A percentile compares a stretch with the other conserved stretches of the same genome.
These are phyloP conservation scores for Chlorella variabilis DNA, from an alignment of 163 green algal species.

Conservation along the genomic window DNA sequence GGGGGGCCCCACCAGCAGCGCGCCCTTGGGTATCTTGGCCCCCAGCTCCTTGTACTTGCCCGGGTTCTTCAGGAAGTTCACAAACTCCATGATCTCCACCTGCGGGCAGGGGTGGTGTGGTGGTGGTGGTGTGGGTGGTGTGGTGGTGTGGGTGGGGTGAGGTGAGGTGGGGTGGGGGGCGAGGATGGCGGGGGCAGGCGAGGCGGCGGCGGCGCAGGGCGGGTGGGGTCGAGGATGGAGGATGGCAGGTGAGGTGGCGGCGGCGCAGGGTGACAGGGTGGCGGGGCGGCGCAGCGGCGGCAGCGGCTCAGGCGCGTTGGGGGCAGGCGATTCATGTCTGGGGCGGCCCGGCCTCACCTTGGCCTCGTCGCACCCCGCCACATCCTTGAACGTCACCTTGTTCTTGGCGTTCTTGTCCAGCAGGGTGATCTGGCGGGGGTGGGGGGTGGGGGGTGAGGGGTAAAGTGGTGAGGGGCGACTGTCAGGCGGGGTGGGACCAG, in stretches of 20 bases:
- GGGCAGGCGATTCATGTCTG: too few species aligned
- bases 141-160: too few species aligned
- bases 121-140: not conserved
- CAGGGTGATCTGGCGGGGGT: conserved; percentile 62
- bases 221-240: too few species aligned
- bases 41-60: conserved; percentile 90
- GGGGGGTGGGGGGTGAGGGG: not conserved
- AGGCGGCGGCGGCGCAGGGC: too few species aligned
- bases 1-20: conserved; percentile 84
- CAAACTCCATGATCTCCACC: conserved; percentile 98
- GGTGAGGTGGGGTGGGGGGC: too few species aligned
- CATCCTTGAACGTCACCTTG: conserved; percentile 89
- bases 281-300: too few species aligned
- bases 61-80: conserved; percentile 94
- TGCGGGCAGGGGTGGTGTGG: not conserved
- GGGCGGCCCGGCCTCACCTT: conserved; percentile 46
- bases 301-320: too few species aligned
- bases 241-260: too few species aligned
- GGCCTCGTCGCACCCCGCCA: conserved; percentile 78
- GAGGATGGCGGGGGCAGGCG: too few species aligned
- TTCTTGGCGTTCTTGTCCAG: conserved; percentile 95
- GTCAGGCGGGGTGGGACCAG: too few species aligned
- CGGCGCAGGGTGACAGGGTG: too few species aligned
- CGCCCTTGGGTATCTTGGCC: conserved; percentile 92
- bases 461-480: not conserved